Evolutionary conservation across 2,329 filamentous ascomycete species (phyloP), one percentile per base, ranked within the genome.

Genomic region (Talaromyces sp.): DNA sequence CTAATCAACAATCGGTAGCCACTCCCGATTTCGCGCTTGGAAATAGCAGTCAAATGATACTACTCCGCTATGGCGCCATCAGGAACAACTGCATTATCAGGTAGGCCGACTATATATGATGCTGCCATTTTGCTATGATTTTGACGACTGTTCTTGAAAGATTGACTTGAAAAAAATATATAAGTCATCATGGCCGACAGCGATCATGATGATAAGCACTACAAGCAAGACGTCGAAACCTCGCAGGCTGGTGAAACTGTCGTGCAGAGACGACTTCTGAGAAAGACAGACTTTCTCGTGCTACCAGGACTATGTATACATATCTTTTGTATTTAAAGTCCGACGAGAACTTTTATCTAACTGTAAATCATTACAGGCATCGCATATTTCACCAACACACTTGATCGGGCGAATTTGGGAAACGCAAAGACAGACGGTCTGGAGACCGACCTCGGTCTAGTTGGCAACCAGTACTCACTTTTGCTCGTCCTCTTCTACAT

Each of bases 381-480:
- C 10, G 49, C 55, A 27, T 60, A 60, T 26, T 49, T 60, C 27
- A 60, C 59, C n/a, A 49, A 60, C 54, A 60, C 41, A 24, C 54
- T 58, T n/a, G 59, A 58, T 55, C 53, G 59, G 11, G 59, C 55
- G 21, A 60, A 60, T 26, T 81, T 0, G 80, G 82, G 62, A 82
- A 80, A 0, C 78, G 54, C 54, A 43, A 56, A 56, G 21, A 56
- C 54, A 17, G 54, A 82, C 58, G 79, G 79, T 5, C 70, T 79
- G 49, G 75, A 78, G 14, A 64, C 69, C 24, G 80, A 82, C 56
- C 78, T 90, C 4, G 77, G 80, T 14, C 75, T 91, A 62, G 71
- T 70, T 76, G 55, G 71, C 64, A 58, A 81, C 78, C 61, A 74
- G 76, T 83, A 9, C 65, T 56, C 54, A 11, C 32, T 56, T 43